Evolutionary conservation across 176 grass and related monocot species (phyloP), one percentile per base, ranked within the genome.

Genomic region (maize (Zea mays)): DNA sequence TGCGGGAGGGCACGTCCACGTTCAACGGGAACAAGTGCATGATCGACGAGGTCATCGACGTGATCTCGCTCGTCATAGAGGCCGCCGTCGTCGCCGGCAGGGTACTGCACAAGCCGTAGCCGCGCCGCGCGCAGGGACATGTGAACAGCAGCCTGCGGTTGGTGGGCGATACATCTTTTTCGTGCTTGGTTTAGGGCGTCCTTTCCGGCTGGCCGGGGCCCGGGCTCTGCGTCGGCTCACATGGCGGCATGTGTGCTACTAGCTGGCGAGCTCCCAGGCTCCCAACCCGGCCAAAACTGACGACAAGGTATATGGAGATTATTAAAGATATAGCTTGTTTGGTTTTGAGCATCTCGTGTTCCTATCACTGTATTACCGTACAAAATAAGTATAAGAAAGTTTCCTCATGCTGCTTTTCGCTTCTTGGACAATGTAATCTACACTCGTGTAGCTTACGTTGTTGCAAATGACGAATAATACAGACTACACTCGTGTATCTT

Each of bases 21-120:
- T 98, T 98, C 81, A 20, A 82, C 44, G 91, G 89, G 54, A 98
- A 92, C 85, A 92, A 90, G 73, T 98, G 95, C 85, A 82, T 83
- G 89, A 83, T 94, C 82, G 86, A 90, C 66, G 78, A 98, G 85
- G 95, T 94, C 82, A 93, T 90, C 71, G 87, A 94, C 65, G 89
- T 94, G 2, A 88, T 98, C 81, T 8, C 80, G 52, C 21, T 90
- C 12, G 89, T 94, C 48, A 92, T 98, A 42, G 89, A 94, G 71
- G 95, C 91, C 51, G 95, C 95, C 10, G 80, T 98, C 76, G 41
- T 92, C 43, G 95, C 95, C 38, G 89, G 95, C 43, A 60, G 83
- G 74, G 85, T 90, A 15, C 85, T 98, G 51, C 91, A 92, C 85
- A 91, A 90, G 79, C 95, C 91, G 7, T 98, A 92, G 83, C 6